Conservation (phyloP, 1,284 basidiomycete genomes). For the Sporisorium iseilematis-ciliati region DNA sequence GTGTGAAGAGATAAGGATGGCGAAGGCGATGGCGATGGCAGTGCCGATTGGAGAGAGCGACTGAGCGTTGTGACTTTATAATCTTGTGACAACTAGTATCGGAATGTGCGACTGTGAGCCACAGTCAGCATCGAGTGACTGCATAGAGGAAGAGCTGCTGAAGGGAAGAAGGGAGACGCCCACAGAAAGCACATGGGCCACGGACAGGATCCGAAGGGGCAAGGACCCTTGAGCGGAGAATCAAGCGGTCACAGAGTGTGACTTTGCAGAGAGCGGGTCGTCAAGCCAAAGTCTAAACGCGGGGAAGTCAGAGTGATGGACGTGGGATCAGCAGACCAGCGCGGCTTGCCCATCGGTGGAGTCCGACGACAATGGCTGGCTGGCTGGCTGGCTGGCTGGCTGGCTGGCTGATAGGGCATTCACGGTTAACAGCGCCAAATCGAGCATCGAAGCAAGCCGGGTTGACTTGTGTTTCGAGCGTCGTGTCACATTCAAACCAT, state of each 20-base stretch:
- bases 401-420: too few species aligned
- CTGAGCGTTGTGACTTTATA: conserved; percentile 13
- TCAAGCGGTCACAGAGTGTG: neutral
- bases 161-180: neutral
- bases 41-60: neutral
- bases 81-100: neutral
- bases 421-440: neutral
- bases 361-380: neutral
- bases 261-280: neutral
- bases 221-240: neutral
- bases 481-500: neutral
- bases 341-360: neutral
- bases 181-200: conserved; percentile 6
- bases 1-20: neutral
- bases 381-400: too few species aligned
- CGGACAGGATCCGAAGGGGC: conserved; percentile 32
- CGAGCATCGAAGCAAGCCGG: neutral
- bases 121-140: conserved; percentile 1
- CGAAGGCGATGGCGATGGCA: neutral
- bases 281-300: conserved; percentile 1
- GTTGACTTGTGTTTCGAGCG: neutral
- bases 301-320: conserved; percentile 6
- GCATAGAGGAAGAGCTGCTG: neutral
- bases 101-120: neutral
- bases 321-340: neutral